These are phyloP conservation scores for Cinnamomum micranthum DNA, from an alignment of 164 flowering plant genomes.

Conservation along the genomic window DNA sequence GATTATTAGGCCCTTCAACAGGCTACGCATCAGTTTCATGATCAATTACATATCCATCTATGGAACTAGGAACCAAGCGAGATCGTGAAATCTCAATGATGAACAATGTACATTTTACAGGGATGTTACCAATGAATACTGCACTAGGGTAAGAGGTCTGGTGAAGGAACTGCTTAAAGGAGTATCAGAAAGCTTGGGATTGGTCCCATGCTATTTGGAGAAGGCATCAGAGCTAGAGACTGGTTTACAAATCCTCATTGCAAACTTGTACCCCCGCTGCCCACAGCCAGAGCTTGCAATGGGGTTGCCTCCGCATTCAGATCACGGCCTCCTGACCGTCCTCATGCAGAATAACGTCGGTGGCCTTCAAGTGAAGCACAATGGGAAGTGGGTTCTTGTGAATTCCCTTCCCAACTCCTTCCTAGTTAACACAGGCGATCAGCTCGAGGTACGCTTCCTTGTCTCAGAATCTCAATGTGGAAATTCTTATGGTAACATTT, in stretches of 20 bases:
- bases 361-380: slow-evolving; percentile 60
- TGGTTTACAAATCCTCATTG: slow-evolving; percentile 4
- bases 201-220: slow-evolving; percentile 1
- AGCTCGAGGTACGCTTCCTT: slow-evolving; percentile 35
- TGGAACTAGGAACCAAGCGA: no score
- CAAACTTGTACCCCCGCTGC: slow-evolving; percentile 8
- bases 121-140: slow-evolving; percentile 36
- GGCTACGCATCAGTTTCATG: no score
- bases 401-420: slow-evolving; percentile 47
- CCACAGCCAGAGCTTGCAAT: slow-evolving; percentile 11
- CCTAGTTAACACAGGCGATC: slow-evolving; percentile 61
- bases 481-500: no score
- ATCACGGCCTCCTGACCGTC: slow-evolving; percentile 18
- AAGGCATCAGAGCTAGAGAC: neutral
- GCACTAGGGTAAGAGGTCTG: slow-evolving; percentile 14
- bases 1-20: no score
- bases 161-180: slow-evolving; percentile 5
- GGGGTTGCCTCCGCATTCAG: slow-evolving; percentile 5
- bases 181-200: slow-evolving; percentile 11
- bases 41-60: no score
- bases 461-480: no score
- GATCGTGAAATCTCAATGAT: no score
- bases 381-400: slow-evolving; percentile 57
- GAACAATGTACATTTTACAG: slow-evolving; percentile 21
- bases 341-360: slow-evolving; percentile 43